These are phyloP conservation scores for Francoa sonchifolia DNA, from an alignment of 441 rosid species.

Conservation along the genomic window DNA sequence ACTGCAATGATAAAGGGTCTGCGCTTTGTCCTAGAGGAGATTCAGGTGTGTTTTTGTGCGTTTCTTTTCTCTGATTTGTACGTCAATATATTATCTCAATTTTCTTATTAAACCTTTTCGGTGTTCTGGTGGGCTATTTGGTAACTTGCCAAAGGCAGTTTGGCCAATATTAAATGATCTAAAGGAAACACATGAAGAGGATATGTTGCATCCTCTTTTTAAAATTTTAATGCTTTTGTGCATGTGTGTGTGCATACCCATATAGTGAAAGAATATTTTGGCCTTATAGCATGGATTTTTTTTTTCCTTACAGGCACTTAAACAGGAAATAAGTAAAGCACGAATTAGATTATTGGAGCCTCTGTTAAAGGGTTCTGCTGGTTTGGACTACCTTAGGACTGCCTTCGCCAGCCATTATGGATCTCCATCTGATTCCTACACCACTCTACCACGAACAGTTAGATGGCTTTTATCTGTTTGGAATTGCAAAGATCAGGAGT, in stretches of 20 bases:
- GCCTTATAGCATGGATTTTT: too few relatives aligned
- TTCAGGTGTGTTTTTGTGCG: slow-evolving; percentile 42
- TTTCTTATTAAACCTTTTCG: too few relatives aligned
- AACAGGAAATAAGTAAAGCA: slow-evolving; percentile 63
- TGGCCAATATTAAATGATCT: too few relatives aligned
- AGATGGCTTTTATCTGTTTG: slow-evolving; percentile 52
- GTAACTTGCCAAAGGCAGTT: too few relatives aligned
- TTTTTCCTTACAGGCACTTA: slow-evolving; percentile 35
- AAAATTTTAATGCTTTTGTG: too few relatives aligned
- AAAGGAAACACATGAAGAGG: too few relatives aligned
- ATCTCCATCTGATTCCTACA: slow-evolving; percentile 29
- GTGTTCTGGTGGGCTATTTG: too few relatives aligned
- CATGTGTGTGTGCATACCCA: too few relatives aligned
- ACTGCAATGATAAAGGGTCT: slow-evolving; percentile 69
- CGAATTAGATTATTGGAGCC: slow-evolving; percentile 69
- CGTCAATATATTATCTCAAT: too few relatives aligned
- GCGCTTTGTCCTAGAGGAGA: slow-evolving; percentile 71
- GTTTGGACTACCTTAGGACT: slow-evolving; percentile 58
- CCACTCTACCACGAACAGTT: slow-evolving; percentile 40
- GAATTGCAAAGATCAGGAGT: slow-evolving; percentile 43
- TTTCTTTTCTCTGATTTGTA: background rate
- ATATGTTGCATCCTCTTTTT: too few relatives aligned
- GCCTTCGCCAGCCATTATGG: slow-evolving; percentile 57
- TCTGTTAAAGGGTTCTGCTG: slow-evolving; percentile 70
- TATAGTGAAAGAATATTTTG: too few relatives aligned